A percentile compares a stretch with the other conserved stretches of the same genome.
Conservation (phyloP, 148 eudicot genomes). For the Camellia sinensis region DNA sequence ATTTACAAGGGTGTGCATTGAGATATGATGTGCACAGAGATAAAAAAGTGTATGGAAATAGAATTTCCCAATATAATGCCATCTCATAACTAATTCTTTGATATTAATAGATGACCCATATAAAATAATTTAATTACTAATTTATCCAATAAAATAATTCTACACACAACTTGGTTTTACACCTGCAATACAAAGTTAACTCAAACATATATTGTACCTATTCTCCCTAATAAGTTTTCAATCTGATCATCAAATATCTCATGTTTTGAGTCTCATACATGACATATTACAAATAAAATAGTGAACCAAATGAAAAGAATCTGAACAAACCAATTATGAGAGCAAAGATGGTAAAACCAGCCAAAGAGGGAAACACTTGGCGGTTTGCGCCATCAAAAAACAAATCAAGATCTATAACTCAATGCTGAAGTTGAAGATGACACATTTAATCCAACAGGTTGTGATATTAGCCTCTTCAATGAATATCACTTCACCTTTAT, state of each 20-base stretch:
- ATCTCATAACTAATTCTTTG: too few species aligned
- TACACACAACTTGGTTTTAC: too few species aligned
- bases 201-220: too few species aligned
- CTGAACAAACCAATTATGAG: slow-evolving; percentile 1
- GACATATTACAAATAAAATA: not conserved
- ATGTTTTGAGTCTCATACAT: not conserved
- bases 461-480: not conserved
- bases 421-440: slow-evolving; percentile 2
- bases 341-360: not conserved
- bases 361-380: not conserved
- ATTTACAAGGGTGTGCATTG: too few species aligned
- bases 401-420: not conserved
- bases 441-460: not conserved
- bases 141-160: too few species aligned
- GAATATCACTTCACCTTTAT: not conserved
- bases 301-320: not conserved
- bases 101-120: too few species aligned
- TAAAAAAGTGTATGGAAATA: too few species aligned
- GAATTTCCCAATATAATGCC: too few species aligned
- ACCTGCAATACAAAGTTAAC: too few species aligned
- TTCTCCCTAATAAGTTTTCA: not conserved
- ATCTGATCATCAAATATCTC: not conserved
- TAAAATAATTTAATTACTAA: too few species aligned
- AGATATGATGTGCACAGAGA: too few species aligned
- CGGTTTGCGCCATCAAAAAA: not conserved